Percentiles rank a stretch among this genome's conserved stretches.
These are phyloP conservation scores for Microsporum ferrugineum DNA, from an alignment of 2,329 filamentous ascomycete genomes.

Conservation along the genomic window DNA sequence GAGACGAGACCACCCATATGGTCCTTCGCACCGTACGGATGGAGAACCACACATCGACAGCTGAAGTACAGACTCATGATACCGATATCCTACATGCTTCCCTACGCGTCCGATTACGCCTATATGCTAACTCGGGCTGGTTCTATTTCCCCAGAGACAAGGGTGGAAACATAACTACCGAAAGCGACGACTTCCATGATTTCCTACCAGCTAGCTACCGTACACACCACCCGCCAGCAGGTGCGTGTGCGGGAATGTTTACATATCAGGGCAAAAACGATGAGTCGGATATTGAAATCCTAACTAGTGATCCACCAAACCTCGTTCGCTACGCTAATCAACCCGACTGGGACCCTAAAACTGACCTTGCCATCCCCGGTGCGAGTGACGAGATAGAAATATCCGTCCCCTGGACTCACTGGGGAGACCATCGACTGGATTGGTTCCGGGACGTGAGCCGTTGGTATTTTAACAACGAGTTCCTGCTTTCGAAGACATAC, in stretches of 20 bases:
- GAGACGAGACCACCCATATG: slow-evolving; percentile 30
- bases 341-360: slow-evolving; percentile 30
- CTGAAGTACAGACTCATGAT: slow-evolving; percentile 38
- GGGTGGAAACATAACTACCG: not conserved
- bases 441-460: slow-evolving; percentile 27
- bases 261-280: slow-evolving; percentile 38
- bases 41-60: slow-evolving; percentile 35
- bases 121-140: slow-evolving; percentile 18
- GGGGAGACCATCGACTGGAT: slow-evolving; percentile 33
- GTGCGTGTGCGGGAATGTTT: slow-evolving; percentile 43
- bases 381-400: slow-evolving; percentile 23
- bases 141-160: not conserved
- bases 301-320: slow-evolving; percentile 37
- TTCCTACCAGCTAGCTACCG: slow-evolving; percentile 4
- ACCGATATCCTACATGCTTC: slow-evolving; percentile 39
- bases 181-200: not conserved
- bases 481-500: slow-evolving; percentile 25
- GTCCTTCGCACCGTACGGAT: slow-evolving; percentile 38
- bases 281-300: slow-evolving; percentile 45
- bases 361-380: slow-evolving; percentile 25
- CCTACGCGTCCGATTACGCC: slow-evolving; percentile 37
- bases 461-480: slow-evolving; percentile 28
- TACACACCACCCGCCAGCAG: slow-evolving; percentile 26
- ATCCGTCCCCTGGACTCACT: slow-evolving; percentile 29
- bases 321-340: slow-evolving; percentile 36